Evolutionary conservation across 2,329 filamentous ascomycete genomes (phyloP), one percentile per base, ranked within the genome.

Genomic region (Fusarium pilosicola): DNA sequence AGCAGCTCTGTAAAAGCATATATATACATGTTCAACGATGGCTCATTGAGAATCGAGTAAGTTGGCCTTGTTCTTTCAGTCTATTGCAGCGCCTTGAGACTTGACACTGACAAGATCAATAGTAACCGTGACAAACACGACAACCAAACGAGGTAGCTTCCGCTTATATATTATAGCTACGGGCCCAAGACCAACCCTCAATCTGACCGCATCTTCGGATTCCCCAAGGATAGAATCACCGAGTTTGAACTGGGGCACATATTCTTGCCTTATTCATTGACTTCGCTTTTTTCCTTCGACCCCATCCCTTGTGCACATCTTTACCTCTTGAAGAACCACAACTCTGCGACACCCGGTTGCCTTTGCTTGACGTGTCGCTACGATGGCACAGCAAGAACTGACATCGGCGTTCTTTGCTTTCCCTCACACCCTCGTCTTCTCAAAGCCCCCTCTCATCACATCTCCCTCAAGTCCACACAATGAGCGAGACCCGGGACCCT

Each of bases 21-120:
- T 24, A 44, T 44, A 44, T 24, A 17, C 9, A 17, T 7, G 0
- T 42, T 1, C 14, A 1, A 44, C 7, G n/a, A 3, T 2, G n/a
- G n/a, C 10, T 44, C n/a, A 44, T 24, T 17, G 15, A 18, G n/a
- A 17, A 18, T 5, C 14, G 10, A 44, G 41, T 24, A 44, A 24
- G 41, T 44, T 24, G 15, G 41, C n/a, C n/a, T 24, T 17, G 2
- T 17, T 17, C n/a, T 6, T 24, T 17, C 9, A 7, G n/a, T 24
- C n/a, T 17, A 10, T 17, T 17, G 15, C 9, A 1, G n/a, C 12
- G 15, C 6, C 0, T 24, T 8, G 41, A 2, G 41, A 42, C 41
- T 14, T 42, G 22, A 6, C 11, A 24, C 22, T 42, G 41, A 42
- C 41, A 42, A 42, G 41, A 17, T 24, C 0, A 24, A n/a, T 24